These are phyloP conservation scores for Kwoniella europaea DNA, from an alignment of 768 basidiomycete genomes.

Conservation along the genomic window DNA sequence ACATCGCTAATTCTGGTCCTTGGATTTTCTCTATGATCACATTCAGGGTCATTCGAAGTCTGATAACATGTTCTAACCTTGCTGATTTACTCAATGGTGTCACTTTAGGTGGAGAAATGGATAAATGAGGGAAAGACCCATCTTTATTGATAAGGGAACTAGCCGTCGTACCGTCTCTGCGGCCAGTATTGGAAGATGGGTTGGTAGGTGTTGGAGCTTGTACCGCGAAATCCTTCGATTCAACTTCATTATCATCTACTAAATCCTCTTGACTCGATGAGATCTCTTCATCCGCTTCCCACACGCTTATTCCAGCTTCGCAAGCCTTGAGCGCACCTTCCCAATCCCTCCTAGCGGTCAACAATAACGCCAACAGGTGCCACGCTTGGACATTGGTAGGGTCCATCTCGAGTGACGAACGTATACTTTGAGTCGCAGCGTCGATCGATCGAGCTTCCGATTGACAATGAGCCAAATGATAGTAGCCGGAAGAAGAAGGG, in stretches of 20 bases:
- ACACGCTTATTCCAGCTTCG: constrained; percentile 74
- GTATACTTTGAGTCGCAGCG: constrained; percentile 71
- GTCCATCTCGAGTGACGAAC: constrained; percentile 73
- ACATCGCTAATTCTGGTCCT: constrained; percentile 80
- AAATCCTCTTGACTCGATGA: constrained; percentile 40
- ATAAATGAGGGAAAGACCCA: constrained; percentile 18
- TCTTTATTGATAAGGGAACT: constrained; percentile 20
- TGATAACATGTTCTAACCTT: constrained; percentile 75
- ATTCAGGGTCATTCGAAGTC: constrained; percentile 83
- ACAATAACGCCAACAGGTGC: constrained; percentile 84
- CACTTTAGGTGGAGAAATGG: constrained; percentile 62
- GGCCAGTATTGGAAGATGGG: not conserved
- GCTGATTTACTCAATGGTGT: constrained; percentile 62
- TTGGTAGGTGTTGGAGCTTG: not conserved
- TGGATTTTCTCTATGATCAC: constrained; percentile 79
- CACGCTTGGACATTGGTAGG: constrained; percentile 71
- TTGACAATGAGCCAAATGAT: constrained; percentile 80
- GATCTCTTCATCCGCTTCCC: constrained; percentile 61
- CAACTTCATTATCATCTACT: constrained; percentile 20
- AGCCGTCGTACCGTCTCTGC: not conserved
- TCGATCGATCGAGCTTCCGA: constrained; percentile 71
- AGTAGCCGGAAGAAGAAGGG: constrained; percentile 62
- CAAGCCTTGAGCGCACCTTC: constrained; percentile 73
- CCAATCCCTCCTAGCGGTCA: constrained; percentile 82
- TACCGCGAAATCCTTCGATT: constrained; percentile 43